Evolutionary conservation across 805 yeast species (phyloP), one percentile per base, ranked within the genome.

Genomic region (Yarrowia phangngaensis): DNA sequence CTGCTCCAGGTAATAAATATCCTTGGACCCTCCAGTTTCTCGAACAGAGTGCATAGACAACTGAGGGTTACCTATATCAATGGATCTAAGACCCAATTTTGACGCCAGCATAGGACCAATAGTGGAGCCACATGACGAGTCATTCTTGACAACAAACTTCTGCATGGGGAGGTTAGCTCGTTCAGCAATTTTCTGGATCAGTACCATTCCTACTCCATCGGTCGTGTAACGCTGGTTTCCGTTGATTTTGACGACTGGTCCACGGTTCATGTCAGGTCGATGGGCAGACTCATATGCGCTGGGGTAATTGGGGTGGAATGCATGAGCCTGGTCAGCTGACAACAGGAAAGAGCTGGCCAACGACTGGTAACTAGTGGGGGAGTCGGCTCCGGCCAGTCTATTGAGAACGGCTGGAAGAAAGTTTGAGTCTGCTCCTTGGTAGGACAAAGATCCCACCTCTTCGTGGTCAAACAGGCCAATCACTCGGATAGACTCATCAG

Each of bases 321-420:
- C 97, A 63, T 90, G 98, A 1, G 97, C 95, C 79, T 88, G 92
- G 64, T 90, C 98, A 0, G 95, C 85, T 0, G 97, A 89, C 34
- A 92, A 65, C 57, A 90, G 74, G 65, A 92, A 89, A 1, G 97
- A 87, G 62, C 81, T 82, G 8, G 66, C 57, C 32, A 59, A 51
- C 2, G 65, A 60, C 52, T 60, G 58, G 36, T 50, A 62, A 19
- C 55, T 46, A 20, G 32, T 45, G 9, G 58, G 50, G 4, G 63
- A 55, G 24, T 65, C 64, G 4, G 64, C 54, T 22, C 53, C 57
- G 1, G 88, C 74, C 35, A 89, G 65, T 60, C 97, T 76, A 53
- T 75, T 76, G 46, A 89, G 64, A 26, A 86, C 73, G 57, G 87
- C 84, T 16, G 92, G 92, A 49, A 90, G 69, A 62, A 92, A 86